A percentile compares a stretch with the other conserved stretches of the same genome.
Conservation (phyloP, 345 rosid species). For the Gossypium turneri region DNA sequence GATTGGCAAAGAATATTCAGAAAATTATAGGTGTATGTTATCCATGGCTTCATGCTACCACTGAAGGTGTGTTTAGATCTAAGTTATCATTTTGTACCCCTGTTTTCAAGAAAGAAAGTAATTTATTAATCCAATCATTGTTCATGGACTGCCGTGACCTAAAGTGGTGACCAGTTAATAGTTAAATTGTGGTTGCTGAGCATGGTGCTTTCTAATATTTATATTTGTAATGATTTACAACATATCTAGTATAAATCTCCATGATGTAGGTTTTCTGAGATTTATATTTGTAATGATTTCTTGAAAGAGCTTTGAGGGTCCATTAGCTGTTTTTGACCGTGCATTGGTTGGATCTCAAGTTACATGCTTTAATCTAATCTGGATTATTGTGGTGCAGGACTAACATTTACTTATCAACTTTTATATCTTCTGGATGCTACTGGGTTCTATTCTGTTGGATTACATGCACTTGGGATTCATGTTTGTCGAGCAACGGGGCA, state of each 20-base stretch:
- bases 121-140: slow-evolving; percentile 11
- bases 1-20: slow-evolving; percentile 53
- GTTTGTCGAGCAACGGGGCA: slow-evolving; percentile 99
- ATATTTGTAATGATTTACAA: not conserved
- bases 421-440: slow-evolving; percentile 94
- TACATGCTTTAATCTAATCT: slow-evolving; percentile 23
- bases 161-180: not conserved
- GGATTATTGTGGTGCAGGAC: slow-evolving; percentile 50
- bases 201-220: not conserved
- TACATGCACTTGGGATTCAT: slow-evolving; percentile 90
- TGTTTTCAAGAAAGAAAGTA: not conserved
- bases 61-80: slow-evolving; percentile 62
- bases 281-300: slow-evolving; percentile 3
- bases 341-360: slow-evolving; percentile 8
- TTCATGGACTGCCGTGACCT: not conserved
- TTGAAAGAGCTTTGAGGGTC: slow-evolving; percentile 13
- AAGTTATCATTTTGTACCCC: slow-evolving; percentile 8
- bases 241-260: not conserved
- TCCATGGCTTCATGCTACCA: slow-evolving; percentile 91
- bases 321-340: not conserved
- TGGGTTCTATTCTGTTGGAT: slow-evolving; percentile 84
- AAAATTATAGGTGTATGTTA: slow-evolving; percentile 74
- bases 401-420: slow-evolving; percentile 85
- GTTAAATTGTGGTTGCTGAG: not conserved
- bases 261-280: not conserved